These are phyloP conservation scores for Ricinus communis DNA, from an alignment of 345 rosid genomes.

Conservation along the genomic window DNA sequence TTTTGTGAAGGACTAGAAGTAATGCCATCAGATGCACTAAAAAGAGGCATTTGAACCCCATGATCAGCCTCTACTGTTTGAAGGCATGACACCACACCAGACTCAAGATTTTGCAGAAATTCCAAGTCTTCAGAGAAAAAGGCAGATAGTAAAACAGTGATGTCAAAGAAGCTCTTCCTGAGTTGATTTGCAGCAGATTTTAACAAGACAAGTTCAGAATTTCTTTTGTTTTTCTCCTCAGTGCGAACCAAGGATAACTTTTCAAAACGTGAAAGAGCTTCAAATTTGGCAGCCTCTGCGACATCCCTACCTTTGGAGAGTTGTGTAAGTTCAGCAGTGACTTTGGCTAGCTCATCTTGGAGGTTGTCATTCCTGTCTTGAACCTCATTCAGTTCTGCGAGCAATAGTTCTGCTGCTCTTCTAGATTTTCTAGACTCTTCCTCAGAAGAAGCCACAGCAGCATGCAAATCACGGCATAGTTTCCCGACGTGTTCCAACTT, in stretches of 20 bases:
- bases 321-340: constrained; percentile 45
- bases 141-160: constrained; percentile 42
- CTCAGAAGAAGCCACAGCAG: constrained; percentile 53
- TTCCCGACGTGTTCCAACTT: constrained; percentile 57
- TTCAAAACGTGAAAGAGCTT: constrained; percentile 55
- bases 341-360: constrained; percentile 69
- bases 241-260: constrained; percentile 38
- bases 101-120: constrained; percentile 60
- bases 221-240: constrained; percentile 53
- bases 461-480: constrained; percentile 54
- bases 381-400: constrained; percentile 89
- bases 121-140: constrained; percentile 57
- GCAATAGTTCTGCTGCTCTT: constrained; percentile 85
- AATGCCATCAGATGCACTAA: constrained; percentile 26
- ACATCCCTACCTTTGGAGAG: constrained; percentile 53
- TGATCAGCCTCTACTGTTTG: constrained; percentile 36
- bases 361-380: constrained; percentile 88
- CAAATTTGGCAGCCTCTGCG: constrained; percentile 61
- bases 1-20: constrained; percentile 24
- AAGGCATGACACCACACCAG: constrained; percentile 45
- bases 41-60: constrained; percentile 38
- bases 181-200: constrained; percentile 51
- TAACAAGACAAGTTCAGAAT: constrained; percentile 45
- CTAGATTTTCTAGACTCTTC: constrained; percentile 74
- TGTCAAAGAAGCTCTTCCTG: constrained; percentile 43